These are phyloP conservation scores for Cerrena zonata DNA, from an alignment of 1,284 basidiomycete species.

Conservation along the genomic window DNA sequence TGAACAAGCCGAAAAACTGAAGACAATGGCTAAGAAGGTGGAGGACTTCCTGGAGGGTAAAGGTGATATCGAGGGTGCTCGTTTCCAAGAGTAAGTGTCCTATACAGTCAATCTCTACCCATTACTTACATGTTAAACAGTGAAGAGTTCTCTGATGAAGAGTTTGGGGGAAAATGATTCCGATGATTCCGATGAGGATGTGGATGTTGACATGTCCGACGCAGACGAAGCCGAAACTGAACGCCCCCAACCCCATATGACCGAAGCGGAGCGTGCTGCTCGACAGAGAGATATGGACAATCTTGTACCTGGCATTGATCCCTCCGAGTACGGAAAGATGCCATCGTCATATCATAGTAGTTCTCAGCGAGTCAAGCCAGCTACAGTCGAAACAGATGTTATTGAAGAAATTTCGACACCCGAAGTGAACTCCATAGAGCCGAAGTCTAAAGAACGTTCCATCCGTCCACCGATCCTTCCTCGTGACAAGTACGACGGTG, in stretches of 20 bases:
- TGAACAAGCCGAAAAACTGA: slow-evolving; percentile 65
- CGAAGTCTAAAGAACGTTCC: slow-evolving; percentile 6
- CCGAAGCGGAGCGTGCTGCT: slow-evolving; percentile 29
- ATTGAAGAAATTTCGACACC: slow-evolving; percentile 23
- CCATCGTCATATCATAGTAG: slow-evolving; percentile 60
- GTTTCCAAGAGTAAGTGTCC: slow-evolving; percentile 75
- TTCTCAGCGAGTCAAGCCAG: slow-evolving; percentile 61
- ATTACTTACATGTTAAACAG: slow-evolving; percentile 29
- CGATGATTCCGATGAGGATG: slow-evolving; percentile 37
- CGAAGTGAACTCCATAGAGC: slow-evolving; percentile 7
- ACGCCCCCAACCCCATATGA: slow-evolving; percentile 11
- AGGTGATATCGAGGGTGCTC: slow-evolving; percentile 80
- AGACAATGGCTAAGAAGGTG: slow-evolving; percentile 76
- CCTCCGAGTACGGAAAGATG: slow-evolving; percentile 76
- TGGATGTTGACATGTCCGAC: slow-evolving; percentile 37
- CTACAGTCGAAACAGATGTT: slow-evolving; percentile 42
- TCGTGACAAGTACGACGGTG: slow-evolving; percentile 77
- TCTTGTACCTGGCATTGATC: slow-evolving; percentile 63
- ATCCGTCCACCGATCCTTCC: slow-evolving; percentile 73
- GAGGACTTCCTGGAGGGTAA: slow-evolving; percentile 82
- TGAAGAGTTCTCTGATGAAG: slow-evolving; percentile 54
- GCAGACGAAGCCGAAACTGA: slow-evolving; percentile 13
- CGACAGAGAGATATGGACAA: slow-evolving; percentile 62
- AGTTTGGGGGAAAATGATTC: slow-evolving; percentile 43
- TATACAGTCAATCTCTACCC: slow-evolving; percentile 3